These are phyloP conservation scores for Gynandropsis gynandra DNA, from an alignment of 345 rosid genomes.

Conservation along the genomic window DNA sequence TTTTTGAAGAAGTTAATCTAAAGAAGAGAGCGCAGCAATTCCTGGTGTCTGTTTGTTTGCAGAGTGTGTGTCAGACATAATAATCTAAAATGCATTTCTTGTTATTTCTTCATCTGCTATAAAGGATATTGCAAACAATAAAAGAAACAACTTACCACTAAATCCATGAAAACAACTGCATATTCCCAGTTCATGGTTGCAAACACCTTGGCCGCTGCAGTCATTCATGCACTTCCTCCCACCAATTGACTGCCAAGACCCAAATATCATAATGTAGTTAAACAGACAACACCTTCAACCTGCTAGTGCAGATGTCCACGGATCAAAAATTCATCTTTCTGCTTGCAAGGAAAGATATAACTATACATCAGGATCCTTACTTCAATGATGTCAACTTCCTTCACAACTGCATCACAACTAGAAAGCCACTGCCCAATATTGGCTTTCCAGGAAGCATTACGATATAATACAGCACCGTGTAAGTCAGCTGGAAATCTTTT, in stretches of 20 bases:
- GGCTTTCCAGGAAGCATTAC: conserved; percentile 83
- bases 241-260: conserved; percentile 55
- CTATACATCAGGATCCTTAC: conserved; percentile 25
- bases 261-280: conserved; percentile 3
- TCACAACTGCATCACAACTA: conserved; percentile 54
- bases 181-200: conserved; percentile 68
- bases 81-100: conserved; percentile 2
- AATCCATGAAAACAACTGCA: conserved; percentile 92
- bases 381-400: conserved; percentile 53
- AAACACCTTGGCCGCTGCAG: conserved; percentile 83
- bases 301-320: background rate
- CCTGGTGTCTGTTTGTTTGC: background rate
- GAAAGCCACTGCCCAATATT: conserved; percentile 87
- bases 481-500: conserved; percentile 62
- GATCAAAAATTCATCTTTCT: too few species aligned
- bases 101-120: background rate
- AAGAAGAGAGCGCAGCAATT: conserved; percentile 1
- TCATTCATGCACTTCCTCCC: conserved; percentile 57
- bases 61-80: conserved; percentile 8
- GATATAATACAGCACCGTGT: conserved; percentile 63
- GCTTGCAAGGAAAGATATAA: background rate
- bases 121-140: background rate
- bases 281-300: conserved; percentile 11
- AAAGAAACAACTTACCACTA: conserved; percentile 41
- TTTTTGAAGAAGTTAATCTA: background rate